Evolutionary conservation across 192 early-diverging fungal genomes (phyloP).

Genomic region (Backusella australiensis): DNA sequence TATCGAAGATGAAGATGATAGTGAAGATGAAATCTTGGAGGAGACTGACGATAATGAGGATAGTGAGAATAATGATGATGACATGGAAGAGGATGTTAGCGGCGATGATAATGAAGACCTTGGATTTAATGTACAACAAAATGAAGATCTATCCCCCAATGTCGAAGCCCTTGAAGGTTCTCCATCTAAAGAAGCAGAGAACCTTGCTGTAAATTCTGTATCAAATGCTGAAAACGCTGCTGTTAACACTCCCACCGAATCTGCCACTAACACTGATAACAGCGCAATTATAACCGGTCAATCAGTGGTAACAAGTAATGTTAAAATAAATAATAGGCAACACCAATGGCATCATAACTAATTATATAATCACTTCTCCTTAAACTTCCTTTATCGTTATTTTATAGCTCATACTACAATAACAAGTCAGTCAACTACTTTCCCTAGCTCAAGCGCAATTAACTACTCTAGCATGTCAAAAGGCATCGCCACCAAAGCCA

Average conservation of each 20-base stretch:
- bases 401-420: background rate
- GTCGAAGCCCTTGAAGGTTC: background rate
- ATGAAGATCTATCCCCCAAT: background rate
- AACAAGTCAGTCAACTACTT: background rate
- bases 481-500: background rate
- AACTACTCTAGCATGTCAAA: background rate
- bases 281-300: background rate
- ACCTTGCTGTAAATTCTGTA: background rate
- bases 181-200: background rate
- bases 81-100: background rate
- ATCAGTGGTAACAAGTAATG: background rate
- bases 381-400: background rate
- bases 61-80: background rate
- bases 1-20: background rate
- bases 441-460: background rate
- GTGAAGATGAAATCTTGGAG: background rate
- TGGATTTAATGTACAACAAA: background rate
- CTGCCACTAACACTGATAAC: background rate
- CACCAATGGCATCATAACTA: background rate
- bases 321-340: background rate
- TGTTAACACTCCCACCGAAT: background rate
- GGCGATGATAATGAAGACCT: background rate
- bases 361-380: background rate
- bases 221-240: background rate
- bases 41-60: background rate